Conservation (phyloP, 441 rosid genomes). For the Adansonia rubrostipa region DNA sequence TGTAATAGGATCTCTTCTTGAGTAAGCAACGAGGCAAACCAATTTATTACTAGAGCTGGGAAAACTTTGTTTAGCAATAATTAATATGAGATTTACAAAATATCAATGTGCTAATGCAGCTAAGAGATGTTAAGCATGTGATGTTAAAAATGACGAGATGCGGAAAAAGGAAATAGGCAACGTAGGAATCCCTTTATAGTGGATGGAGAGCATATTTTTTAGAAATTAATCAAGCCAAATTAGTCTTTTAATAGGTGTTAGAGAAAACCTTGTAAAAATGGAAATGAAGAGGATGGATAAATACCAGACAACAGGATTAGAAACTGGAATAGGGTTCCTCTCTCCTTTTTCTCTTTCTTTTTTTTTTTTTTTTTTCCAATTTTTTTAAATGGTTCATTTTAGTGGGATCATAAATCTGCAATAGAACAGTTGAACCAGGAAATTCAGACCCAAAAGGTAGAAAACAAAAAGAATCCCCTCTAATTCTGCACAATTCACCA, state of each 20-base stretch:
- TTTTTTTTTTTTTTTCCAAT: too few relatives aligned
- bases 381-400: conserved; percentile 11
- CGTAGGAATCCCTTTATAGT: not conserved
- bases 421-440: not conserved
- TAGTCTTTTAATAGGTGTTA: not conserved
- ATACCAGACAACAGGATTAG: not conserved
- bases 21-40: not conserved
- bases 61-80: too few relatives aligned
- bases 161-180: not conserved
- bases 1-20: not conserved
- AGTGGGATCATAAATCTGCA: not conserved
- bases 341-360: not conserved
- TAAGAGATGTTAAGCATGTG: not conserved
- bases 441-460: not conserved
- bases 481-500: not conserved
- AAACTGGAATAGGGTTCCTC: conserved; percentile 13
- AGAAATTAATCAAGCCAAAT: not conserved
- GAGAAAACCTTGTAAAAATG: not conserved
- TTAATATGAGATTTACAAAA: not conserved
- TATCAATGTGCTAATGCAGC: not conserved
- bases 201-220: not conserved
- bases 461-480: not conserved
- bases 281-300: conserved; percentile 1
- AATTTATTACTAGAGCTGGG: not conserved
- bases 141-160: not conserved